phyloP scores from a whole-genome alignment of 345 rosid genomes.

The Erodium maritimum region DNA sequence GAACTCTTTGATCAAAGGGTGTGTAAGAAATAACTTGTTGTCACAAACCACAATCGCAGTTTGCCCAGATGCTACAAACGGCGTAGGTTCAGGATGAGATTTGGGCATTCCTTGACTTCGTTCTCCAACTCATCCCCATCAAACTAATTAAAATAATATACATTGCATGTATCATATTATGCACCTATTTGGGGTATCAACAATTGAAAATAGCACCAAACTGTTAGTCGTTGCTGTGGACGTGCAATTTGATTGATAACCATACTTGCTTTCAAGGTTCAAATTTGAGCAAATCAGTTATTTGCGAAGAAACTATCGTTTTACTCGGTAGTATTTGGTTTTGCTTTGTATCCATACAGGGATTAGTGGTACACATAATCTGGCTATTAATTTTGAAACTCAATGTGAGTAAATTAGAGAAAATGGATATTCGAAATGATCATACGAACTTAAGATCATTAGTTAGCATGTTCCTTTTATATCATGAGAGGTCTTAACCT shows the following conservation, averaged over 20 bases:
- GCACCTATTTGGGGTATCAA: not conserved
- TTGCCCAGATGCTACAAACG: not conserved
- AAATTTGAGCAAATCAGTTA: not conserved
- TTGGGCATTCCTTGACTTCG: not conserved
- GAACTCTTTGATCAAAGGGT: not conserved
- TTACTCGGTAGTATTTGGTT: not conserved
- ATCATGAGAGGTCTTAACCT: no score
- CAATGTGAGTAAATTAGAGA: not conserved
- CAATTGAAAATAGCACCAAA: not conserved
- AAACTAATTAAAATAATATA: not conserved
- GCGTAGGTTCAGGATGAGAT: not conserved
- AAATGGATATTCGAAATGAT: not conserved
- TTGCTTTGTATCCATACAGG: not conserved
- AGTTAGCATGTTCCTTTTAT: no score
- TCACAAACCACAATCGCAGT: not conserved
- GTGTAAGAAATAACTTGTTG: not conserved
- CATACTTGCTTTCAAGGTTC: not conserved
- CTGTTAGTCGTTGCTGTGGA: not conserved
- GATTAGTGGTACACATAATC: not conserved
- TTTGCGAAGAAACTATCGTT: not conserved
- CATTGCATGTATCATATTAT: not conserved
- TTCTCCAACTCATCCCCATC: not conserved
- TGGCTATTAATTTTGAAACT: not conserved
- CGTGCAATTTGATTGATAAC: not conserved
- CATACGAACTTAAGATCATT: not conserved